A percentile compares a stretch with the other conserved stretches of the same genome.
Evolutionary conservation across 805 yeast species (phyloP).

Genomic region (Kodamaea jinghongensis): DNA sequence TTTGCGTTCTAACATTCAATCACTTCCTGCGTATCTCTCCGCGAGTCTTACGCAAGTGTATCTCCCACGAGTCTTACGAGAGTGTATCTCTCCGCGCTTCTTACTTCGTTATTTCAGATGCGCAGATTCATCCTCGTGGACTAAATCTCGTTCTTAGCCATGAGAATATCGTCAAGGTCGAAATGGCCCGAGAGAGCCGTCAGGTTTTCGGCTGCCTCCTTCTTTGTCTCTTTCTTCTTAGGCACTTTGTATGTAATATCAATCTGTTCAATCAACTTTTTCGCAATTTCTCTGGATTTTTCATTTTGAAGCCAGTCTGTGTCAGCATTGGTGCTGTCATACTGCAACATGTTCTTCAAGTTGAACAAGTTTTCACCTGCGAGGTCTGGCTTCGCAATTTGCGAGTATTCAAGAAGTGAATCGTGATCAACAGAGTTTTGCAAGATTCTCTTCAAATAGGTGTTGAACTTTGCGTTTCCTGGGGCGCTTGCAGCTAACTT

Average conservation of each 20-base stretch:
- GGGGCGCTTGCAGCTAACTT: conserved; percentile 31
- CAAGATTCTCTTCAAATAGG: conserved; percentile 24
- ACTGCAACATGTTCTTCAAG: conserved; percentile 24
- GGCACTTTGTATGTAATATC: conserved; percentile 21
- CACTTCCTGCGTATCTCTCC: too few species aligned
- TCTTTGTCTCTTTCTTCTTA: conserved; percentile 16
- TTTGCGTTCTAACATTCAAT: too few species aligned
- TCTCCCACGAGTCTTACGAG: too few species aligned
- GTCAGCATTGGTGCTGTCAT: conserved; percentile 13
- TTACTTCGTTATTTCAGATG: too few species aligned
- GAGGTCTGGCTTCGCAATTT: conserved; percentile 24
- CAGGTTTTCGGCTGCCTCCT: conserved; percentile 4
- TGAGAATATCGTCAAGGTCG: conserved; percentile 14
- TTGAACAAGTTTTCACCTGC: conserved; percentile 29
- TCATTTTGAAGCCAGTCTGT: conserved; percentile 19
- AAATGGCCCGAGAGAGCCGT: conserved; percentile 12
- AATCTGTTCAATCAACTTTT: conserved; percentile 23
- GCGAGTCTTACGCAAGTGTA: too few species aligned
- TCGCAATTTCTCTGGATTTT: conserved; percentile 13
- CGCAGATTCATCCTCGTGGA: too few species aligned
- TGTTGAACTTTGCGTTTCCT: conserved; percentile 25
- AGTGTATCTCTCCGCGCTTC: too few species aligned
- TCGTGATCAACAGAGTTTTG: conserved; percentile 18
- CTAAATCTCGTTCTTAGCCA: too few species aligned
- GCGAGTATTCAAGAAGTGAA: conserved; percentile 19